Evolutionary conservation across 1,284 basidiomycete genomes (phyloP).

Genomic region (Chalciporus sp.): DNA sequence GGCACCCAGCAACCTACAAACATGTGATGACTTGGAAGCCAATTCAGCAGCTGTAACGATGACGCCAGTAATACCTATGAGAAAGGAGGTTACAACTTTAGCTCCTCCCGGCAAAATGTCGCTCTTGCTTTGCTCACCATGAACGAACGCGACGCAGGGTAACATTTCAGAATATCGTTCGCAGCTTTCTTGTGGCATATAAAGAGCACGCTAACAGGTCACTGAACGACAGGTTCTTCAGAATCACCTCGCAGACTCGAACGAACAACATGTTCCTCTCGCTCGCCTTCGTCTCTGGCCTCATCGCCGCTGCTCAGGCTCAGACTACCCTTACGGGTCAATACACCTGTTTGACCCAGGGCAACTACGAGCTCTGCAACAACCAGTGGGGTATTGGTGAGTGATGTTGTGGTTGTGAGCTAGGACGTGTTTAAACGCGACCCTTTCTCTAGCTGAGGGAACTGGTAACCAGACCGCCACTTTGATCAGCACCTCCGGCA

Average conservation of each 20-base stretch:
- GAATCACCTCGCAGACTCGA: not conserved
- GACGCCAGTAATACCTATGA: no score
- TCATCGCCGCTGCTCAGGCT: not conserved
- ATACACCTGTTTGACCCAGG: conserved; percentile 48
- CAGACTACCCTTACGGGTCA: conserved; percentile 44
- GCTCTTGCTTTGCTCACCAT: not conserved
- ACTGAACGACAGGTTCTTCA: not conserved
- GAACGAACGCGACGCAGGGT: not conserved
- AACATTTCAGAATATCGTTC: not conserved
- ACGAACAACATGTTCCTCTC: not conserved
- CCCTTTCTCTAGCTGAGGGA: conserved; percentile 35
- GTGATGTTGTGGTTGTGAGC: conserved; percentile 9
- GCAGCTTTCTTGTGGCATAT: not conserved
- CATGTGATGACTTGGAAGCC: no score
- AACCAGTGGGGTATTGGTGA: conserved; percentile 59
- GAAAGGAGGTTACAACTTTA: no score
- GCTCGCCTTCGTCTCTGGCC: no score
- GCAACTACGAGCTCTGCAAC: conserved; percentile 54
- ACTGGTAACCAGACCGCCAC: conserved; percentile 54
- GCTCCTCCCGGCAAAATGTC: not conserved
- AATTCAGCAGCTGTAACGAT: not conserved
- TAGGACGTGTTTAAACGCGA: not conserved
- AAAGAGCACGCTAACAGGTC: not conserved
- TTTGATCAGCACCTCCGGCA: conserved; percentile 42
- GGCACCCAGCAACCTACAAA: conserved; percentile 2